These are phyloP conservation scores for Globisporangium emineosum DNA, from an alignment of 352 stramenopile genomes.

Conservation along the genomic window DNA sequence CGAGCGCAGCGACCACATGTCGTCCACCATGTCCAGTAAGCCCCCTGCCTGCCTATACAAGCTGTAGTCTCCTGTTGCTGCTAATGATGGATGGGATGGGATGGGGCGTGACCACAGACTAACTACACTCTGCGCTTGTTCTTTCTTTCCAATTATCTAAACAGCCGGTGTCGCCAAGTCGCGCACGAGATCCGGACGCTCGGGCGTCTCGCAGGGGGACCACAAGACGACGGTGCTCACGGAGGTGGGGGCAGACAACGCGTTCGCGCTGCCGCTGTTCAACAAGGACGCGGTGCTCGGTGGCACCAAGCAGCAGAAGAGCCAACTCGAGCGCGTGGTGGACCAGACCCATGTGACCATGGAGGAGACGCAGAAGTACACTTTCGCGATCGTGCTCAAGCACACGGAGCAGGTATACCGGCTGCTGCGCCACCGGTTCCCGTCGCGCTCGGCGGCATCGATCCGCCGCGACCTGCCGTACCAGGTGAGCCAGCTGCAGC, in stretches of 20 bases:
- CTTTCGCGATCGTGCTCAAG: constrained; percentile 82
- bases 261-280: constrained; percentile 42
- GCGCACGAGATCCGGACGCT: constrained; percentile 18
- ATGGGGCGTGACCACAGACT: background rate
- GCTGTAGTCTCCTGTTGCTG: background rate
- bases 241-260: constrained; percentile 46
- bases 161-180: constrained; percentile 14
- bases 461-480: constrained; percentile 68
- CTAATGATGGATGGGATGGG: background rate
- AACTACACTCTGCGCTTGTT: background rate
- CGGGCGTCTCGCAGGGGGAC: constrained; percentile 22
- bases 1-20: constrained; percentile 3
- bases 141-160: background rate
- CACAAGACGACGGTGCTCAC: constrained; percentile 54
- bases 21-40: constrained; percentile 19
- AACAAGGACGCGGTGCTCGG: constrained; percentile 8
- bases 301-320: constrained; percentile 22
- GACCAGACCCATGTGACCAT: constrained; percentile 70
- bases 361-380: constrained; percentile 87
- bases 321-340: constrained; percentile 27
- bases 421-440: constrained; percentile 62
- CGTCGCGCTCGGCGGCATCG: constrained; percentile 59
- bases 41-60: background rate
- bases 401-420: constrained; percentile 78
- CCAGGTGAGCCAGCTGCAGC: constrained; percentile 70